phyloP scores from a whole-genome alignment of 148 eudicot genomes.

The Mesembryanthemum crystallinum region DNA sequence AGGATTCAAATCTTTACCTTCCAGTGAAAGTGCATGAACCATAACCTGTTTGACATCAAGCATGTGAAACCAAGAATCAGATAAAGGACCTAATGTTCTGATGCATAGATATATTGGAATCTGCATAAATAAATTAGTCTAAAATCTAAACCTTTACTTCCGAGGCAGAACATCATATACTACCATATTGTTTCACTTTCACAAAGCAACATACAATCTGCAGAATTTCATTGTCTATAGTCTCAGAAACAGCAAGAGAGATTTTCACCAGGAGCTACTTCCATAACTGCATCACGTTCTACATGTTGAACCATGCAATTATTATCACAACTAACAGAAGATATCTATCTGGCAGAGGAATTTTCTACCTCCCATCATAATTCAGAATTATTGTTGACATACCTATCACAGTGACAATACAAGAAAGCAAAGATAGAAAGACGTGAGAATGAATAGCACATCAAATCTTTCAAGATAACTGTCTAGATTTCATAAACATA shows the following conservation, averaged over 20 bases:
- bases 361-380: too few relatives aligned
- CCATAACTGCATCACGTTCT: too few relatives aligned
- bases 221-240: background rate
- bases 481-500: too few relatives aligned
- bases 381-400: too few relatives aligned
- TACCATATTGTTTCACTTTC: background rate
- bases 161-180: background rate
- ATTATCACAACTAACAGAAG: too few relatives aligned
- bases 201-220: background rate
- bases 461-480: too few relatives aligned
- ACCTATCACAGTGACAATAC: too few relatives aligned
- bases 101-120: background rate
- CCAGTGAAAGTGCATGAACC: slow-evolving; percentile 79
- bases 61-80: slow-evolving; percentile 23
- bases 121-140: background rate
- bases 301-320: too few relatives aligned
- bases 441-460: too few relatives aligned
- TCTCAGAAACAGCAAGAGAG: background rate
- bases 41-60: slow-evolving; percentile 55
- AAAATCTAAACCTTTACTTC: background rate
- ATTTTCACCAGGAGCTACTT: too few relatives aligned
- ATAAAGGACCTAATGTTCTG: slow-evolving; percentile 1
- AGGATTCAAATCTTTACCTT: slow-evolving; percentile 44
- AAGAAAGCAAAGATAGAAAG: too few relatives aligned
- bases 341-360: too few relatives aligned